Base-by-base conservation (phyloP, 768 basidiomycete genomes). In the Podaxis sp. region DNA sequence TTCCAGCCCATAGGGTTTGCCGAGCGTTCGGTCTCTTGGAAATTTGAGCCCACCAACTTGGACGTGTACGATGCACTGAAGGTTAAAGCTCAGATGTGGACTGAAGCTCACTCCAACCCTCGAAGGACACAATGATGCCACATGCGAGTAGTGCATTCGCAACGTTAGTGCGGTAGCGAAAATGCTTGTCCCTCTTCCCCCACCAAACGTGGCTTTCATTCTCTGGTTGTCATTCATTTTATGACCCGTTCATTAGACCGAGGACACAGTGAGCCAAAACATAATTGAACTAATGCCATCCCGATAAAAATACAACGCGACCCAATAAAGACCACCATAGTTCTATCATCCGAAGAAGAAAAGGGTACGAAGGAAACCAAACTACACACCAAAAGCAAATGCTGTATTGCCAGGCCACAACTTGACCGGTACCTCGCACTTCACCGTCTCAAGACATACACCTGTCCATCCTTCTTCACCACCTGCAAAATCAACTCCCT, bases 381-480 rank as follows among this genome's bases (percentile, higher is more conserved):
- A 10, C 73, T 70, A 90, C 3, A 92, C 87, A 70, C 89, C 87
- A 71, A 93, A 92, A 30, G 90, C 86, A 7, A 92, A 95, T 48
- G 88, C 90, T 3, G 93, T 96, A 75, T 93, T 95, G 49, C 93
- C 93, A 11, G 95, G 88, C 84, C 90, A 95, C 1, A 97, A 90
- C 67, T 75, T 85, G 60, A 99, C 84, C 20, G 93, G 93, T 46
- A 99, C 91, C 73, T 95, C 92, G 69, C 95, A 97, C 74, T 97
- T 96, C 17, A 99, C 94, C 63, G 88, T 91, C 82, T 98, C 95
- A 26, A 89, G 81, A 69, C 73, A 78, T 11, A 91, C 82, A 62
- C 88, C 87, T 58, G 69, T 69, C 92, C 90, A 94, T 1, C 79
- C 87, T 4, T 78, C 80, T 63, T 86, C 85, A n/a, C 75, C 76